phyloP scores from a whole-genome alignment of 768 basidiomycete genomes.

The Chlorophyllum brunneum region DNA sequence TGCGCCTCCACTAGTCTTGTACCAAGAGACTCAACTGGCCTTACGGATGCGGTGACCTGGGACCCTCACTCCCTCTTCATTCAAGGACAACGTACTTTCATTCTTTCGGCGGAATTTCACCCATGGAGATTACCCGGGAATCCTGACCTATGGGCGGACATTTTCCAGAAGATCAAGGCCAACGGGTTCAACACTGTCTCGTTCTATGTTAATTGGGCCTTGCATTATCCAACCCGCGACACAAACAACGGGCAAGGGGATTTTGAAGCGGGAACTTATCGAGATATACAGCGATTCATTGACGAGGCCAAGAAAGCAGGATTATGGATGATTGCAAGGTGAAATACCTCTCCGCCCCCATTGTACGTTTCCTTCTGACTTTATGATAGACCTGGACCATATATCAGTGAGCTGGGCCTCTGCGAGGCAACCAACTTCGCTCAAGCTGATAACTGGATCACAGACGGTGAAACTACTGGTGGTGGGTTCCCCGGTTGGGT shows the following conservation, averaged over 20 bases:
- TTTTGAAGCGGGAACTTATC: constrained; percentile 44
- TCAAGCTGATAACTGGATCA: not conserved
- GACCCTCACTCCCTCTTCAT: constrained; percentile 58
- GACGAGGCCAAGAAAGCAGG: constrained; percentile 49
- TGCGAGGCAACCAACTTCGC: not conserved
- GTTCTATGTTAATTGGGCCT: constrained; percentile 58
- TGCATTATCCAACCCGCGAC: constrained; percentile 44
- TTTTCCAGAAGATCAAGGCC: constrained; percentile 61
- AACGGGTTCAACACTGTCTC: constrained; percentile 61
- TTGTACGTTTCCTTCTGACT: not conserved
- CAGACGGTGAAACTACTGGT: constrained; percentile 48
- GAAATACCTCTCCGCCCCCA: not conserved
- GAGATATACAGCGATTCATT: constrained; percentile 49
- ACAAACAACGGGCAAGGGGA: constrained; percentile 43
- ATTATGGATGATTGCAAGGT: constrained; percentile 55
- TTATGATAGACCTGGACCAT: constrained; percentile 42
- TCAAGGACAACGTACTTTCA: constrained; percentile 51
- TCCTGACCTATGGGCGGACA: constrained; percentile 51
- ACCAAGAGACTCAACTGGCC: constrained; percentile 32
- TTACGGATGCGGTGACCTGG: constrained; percentile 52
- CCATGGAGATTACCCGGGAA: constrained; percentile 53
- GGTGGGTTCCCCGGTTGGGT: constrained; percentile 61
- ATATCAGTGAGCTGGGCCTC: constrained; percentile 46
- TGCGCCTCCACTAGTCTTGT: not conserved
- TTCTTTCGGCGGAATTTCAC: constrained; percentile 61